Evolutionary conservation across 2,329 filamentous ascomycete genomes (phyloP).

Genomic region (Penicillium sp.): DNA sequence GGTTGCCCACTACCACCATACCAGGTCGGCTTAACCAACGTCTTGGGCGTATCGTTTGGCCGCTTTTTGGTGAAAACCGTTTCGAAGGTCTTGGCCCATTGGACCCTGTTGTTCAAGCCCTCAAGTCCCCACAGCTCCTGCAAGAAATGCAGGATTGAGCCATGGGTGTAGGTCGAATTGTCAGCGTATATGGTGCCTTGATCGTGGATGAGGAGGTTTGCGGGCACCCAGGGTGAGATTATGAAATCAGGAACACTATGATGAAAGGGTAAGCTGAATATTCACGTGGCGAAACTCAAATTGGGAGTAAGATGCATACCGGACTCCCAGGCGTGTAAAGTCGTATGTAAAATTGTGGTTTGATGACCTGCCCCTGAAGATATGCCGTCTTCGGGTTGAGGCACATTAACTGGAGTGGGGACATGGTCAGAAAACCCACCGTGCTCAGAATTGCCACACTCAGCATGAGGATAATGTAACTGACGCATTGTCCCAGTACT

Average conservation of each 20-base stretch:
- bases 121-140: constrained; percentile 44
- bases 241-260: constrained; percentile 37
- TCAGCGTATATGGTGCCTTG: too few relatives aligned
- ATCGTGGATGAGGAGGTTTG: too few relatives aligned
- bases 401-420: constrained; percentile 39
- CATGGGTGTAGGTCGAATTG: too few relatives aligned
- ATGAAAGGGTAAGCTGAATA: constrained; percentile 3
- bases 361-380: constrained; percentile 32
- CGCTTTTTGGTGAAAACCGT: constrained; percentile 30
- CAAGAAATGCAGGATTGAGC: constrained; percentile 31
- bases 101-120: constrained; percentile 43
- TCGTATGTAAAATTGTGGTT: constrained; percentile 38
- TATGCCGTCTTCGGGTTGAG: constrained; percentile 36
- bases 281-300: background rate
- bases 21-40: constrained; percentile 6
- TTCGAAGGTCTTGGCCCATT: constrained; percentile 46
- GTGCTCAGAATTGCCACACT: constrained; percentile 27
- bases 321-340: constrained; percentile 42
- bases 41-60: constrained; percentile 30
- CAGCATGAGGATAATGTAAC: background rate
- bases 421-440: constrained; percentile 46
- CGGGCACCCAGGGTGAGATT: constrained; percentile 17
- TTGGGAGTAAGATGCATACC: constrained; percentile 17
- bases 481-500: constrained; percentile 42
- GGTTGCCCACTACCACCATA: constrained; percentile 34